A percentile compares a stretch with the other conserved stretches of the same genome.
phyloP scores from a whole-genome alignment of 2,329 filamentous ascomycete genomes.

The Pseudogymnoascus sp. region DNA sequence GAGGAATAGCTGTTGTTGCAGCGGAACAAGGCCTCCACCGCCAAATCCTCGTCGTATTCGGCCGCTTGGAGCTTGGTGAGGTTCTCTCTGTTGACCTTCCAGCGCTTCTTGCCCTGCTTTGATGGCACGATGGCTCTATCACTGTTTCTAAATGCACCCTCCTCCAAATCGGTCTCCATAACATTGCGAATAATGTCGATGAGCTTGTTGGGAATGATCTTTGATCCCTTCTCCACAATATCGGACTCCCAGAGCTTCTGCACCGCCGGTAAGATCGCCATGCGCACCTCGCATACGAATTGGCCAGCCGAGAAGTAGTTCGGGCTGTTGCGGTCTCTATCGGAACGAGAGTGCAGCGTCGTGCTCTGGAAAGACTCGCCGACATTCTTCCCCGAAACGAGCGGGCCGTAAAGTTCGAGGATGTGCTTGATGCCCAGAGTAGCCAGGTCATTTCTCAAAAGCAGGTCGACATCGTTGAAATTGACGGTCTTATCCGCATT shows the following conservation, averaged over 20 bases:
- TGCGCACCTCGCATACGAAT: conserved; percentile 78
- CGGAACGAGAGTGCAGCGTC: conserved; percentile 40
- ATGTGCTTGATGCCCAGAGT: conserved; percentile 68
- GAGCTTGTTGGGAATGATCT: conserved; percentile 67
- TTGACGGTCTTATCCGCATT: conserved; percentile 41
- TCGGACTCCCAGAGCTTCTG: conserved; percentile 77
- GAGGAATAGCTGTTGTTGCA: conserved; percentile 57
- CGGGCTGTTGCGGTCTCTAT: conserved; percentile 46
- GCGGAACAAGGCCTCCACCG: conserved; percentile 72
- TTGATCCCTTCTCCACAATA: conserved; percentile 73
- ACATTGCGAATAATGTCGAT: conserved; percentile 78
- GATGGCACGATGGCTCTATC: conserved; percentile 47
- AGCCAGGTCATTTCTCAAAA: conserved; percentile 39
- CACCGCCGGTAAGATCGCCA: conserved; percentile 69
- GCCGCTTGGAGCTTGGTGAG: conserved; percentile 35
- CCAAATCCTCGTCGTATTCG: conserved; percentile 53
- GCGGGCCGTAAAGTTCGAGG: conserved; percentile 68
- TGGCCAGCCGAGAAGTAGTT: conserved; percentile 63
- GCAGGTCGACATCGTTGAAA: conserved; percentile 32
- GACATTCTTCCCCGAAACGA: conserved; percentile 72
- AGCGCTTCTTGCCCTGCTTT: conserved; percentile 35
- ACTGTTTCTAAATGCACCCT: conserved; percentile 51
- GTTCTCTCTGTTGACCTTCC: conserved; percentile 43
- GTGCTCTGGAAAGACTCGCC: conserved; percentile 64
- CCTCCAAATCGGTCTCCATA: conserved; percentile 69